Evolutionary conservation across 2,329 filamentous ascomycete species (phyloP), one percentile per base, ranked within the genome.

Genomic region (Fusarium sp.): DNA sequence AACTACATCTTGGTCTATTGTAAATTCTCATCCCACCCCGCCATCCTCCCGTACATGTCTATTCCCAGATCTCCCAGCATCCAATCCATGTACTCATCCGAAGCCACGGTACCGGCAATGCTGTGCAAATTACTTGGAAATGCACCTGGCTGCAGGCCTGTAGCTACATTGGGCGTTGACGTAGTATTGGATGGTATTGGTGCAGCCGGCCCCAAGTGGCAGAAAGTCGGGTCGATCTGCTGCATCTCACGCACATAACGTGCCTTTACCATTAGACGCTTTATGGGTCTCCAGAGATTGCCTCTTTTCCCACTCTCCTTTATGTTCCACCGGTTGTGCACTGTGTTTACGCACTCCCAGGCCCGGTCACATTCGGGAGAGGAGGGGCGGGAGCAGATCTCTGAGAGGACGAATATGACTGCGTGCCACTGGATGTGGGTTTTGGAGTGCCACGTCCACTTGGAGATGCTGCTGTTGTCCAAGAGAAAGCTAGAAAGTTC

Each of bases 391-490:
- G 32, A 39, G 1, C 43, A 54, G 8, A 54, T 54, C 0, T 54
- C 51, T 1, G 54, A 56, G 0, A 52, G n/a, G 0, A 56, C 37
- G 5, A 56, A 52, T 0, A 52, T 56, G 3, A 43, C 22, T 1
- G 54, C 54, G 4, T 56, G 54, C 47, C 47, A 56, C 3, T 52
- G 54, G 3, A 56, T 56, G 10, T 56, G 54, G 0, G 47, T 41
- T 24, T 56, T 56, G 0, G 47, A 52, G 37, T 56, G 54, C 54
- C 54, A 56, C 2, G 54, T 52, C 54, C 47, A 56, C 6, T 52
- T 56, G 0, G 54, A 56, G 4, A 56, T 44, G 7, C 9, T 43
- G 0, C 4, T 33, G 2, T 43, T 52, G 13, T 19, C 14, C 10
- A 43, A 7, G 15, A 52, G 50, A 2, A 30, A 22, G 1, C 11